Conservation (phyloP, 2,329 filamentous ascomycete genomes). For the Phialophora tarda region DNA sequence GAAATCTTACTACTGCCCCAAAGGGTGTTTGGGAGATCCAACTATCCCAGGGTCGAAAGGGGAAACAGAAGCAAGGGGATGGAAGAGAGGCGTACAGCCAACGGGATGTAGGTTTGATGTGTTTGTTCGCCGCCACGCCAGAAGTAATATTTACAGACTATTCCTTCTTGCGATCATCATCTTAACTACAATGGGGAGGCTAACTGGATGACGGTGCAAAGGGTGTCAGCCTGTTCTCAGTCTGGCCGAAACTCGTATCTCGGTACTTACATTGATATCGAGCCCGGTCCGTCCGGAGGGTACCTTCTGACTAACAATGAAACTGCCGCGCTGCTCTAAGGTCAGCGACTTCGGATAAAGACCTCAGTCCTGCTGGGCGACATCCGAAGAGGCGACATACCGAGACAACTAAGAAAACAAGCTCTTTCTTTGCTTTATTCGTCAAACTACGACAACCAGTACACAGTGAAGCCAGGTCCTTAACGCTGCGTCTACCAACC, state of each 20-base stretch:
- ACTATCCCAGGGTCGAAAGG: neutral
- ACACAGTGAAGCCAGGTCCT: neutral
- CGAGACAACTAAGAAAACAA: neutral
- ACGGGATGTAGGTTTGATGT: neutral
- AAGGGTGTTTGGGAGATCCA: neutral
- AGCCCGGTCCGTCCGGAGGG: neutral
- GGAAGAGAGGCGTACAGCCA: neutral
- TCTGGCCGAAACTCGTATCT: neutral
- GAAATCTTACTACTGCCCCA: neutral
- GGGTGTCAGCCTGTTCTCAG: neutral
- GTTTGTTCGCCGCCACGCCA: neutral
- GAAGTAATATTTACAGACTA: neutral
- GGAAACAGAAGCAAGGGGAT: neutral
- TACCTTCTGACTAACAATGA: neutral
- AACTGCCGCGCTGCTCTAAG: constrained; percentile 11
- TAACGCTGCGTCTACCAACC: neutral
- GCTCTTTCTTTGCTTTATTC: neutral
- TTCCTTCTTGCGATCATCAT: neutral
- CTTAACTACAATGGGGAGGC: neutral
- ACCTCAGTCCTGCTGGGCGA: neutral
- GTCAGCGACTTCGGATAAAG: constrained; percentile 1
- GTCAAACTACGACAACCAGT: neutral
- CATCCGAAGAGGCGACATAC: neutral
- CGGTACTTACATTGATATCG: neutral
- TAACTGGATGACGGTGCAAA: neutral